These are phyloP conservation scores for Neospora caninum DNA, from an alignment of 169 alveolate species.

Conservation along the genomic window DNA sequence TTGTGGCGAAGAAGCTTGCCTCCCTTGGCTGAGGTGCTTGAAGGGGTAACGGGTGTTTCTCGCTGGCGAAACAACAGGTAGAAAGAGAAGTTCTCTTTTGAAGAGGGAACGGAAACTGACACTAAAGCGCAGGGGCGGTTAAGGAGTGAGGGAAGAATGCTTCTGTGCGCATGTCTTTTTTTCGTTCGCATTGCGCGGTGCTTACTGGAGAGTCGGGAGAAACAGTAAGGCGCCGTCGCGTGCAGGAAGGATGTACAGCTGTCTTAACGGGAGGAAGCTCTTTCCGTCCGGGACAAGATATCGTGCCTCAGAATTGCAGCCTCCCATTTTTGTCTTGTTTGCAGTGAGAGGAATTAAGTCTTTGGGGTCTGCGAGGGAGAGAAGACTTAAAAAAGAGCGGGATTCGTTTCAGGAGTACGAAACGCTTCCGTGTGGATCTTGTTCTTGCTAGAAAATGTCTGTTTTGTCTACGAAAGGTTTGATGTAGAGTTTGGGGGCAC, in stretches of 20 bases:
- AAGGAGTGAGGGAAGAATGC: neutral
- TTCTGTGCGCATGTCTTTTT: neutral
- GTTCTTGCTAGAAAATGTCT: too few relatives aligned
- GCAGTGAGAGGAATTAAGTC: neutral
- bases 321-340: neutral
- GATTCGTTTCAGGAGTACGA: neutral
- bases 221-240: neutral
- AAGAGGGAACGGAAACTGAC: neutral
- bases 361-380: neutral
- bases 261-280: neutral
- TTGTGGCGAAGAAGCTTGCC: neutral
- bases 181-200: neutral
- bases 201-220: neutral
- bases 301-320: neutral
- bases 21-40: neutral
- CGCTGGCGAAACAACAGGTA: slow-evolving; percentile 9
- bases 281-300: neutral
- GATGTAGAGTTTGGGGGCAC: neutral
- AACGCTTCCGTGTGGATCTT: neutral
- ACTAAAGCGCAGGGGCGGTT: neutral
- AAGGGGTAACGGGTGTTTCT: neutral
- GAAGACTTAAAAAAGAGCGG: neutral
- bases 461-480: neutral
- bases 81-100: neutral
- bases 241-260: neutral